Base-by-base conservation (phyloP, 345 rosid species). In the Atalantia buxifolia region DNA sequence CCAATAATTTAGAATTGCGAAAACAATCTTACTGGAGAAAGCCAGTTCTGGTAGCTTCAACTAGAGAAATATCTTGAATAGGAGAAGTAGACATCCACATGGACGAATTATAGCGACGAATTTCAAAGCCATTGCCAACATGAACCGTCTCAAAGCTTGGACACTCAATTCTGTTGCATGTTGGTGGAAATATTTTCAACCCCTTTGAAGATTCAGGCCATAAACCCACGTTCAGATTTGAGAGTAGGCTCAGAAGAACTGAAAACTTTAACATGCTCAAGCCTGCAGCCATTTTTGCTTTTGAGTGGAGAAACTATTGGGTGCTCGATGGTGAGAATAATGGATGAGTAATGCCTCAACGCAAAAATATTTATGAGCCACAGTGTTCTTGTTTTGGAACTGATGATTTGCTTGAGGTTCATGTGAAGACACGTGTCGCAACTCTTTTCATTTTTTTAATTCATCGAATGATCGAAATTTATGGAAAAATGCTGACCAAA, bases 101-200 rank as follows among this genome's bases (percentile, higher is more conserved):
- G 6, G 93, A 21, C 9, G 83, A 72, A 50, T 87, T 83, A 80
- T 92, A 92, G 67, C 78, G 85, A 25, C 98, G 94, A 82, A 95
- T 90, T 78, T 93, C 95, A 50, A 82, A 95, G 8, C 88, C 93
- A 68, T 88, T 81, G 66, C 88, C 97, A 19, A 45, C 61, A 31
- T 92, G 83, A 72, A 91, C 69, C 13, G 89, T 76, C 16, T 89
- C 84, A 64, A 84, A 93, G 72, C 63, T 83, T 1, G 98, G 98
- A 79, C 98, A 93, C 80, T 95, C 98, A 68, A 95, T 93, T 65
- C 92, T 83, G 79, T 71, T 82, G 83, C 98, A 95, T 19, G 93
- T 31, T 1, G 98, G 94, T 5, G 98, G 95, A 67, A 79, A 84
- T 53, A 75, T 80, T 3, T 56, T 81, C 9, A 75, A 28, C 30